Conservation (phyloP, 192 early-diverging fungal genomes). For the Phycomyces blakesleeanus region DNA sequence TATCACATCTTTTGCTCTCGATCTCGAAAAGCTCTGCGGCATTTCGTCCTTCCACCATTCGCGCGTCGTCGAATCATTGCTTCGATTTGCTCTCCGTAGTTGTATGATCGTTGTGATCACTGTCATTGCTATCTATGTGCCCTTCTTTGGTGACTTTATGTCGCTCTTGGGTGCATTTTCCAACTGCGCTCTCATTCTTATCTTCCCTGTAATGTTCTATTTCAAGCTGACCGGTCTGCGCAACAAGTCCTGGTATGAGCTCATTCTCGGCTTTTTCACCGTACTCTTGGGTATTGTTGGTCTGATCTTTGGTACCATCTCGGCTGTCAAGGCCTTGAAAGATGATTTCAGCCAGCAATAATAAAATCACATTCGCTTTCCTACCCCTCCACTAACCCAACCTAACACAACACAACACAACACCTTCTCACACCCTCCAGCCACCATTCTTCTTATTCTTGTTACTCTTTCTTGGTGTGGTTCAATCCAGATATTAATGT, state of each 20-base stretch:
- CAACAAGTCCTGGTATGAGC: conserved; percentile 21
- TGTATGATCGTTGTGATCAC: conserved; percentile 51
- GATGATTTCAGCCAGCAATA: conserved; percentile 14
- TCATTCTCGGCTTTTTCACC: conserved; percentile 14
- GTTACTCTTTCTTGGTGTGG: too few species aligned
- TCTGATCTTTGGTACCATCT: conserved; percentile 27
- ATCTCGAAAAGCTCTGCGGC: conserved; percentile 56
- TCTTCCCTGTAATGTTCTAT: conserved; percentile 73
- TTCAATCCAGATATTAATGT: too few species aligned
- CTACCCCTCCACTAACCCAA: too few species aligned
- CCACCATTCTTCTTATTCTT: too few species aligned
- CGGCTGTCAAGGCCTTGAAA: conserved; percentile 14
- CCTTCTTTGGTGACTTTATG: conserved; percentile 77
- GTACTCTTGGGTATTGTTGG: conserved; percentile 32
- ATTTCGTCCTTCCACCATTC: conserved; percentile 38
- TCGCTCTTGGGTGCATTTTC: conserved; percentile 70
- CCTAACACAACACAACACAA: too few species aligned
- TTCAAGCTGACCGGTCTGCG: conserved; percentile 62
- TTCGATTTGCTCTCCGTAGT: conserved; percentile 50
- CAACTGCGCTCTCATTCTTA: conserved; percentile 64
- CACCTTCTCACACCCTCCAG: too few species aligned
- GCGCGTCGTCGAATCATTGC: conserved; percentile 43
- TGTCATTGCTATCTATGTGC: conserved; percentile 60
- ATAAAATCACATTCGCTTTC: too few species aligned
- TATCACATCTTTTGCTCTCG: conserved; percentile 65